These are phyloP conservation scores for Leptographium wingfieldii DNA, from an alignment of 2,329 filamentous ascomycete genomes.

Conservation along the genomic window DNA sequence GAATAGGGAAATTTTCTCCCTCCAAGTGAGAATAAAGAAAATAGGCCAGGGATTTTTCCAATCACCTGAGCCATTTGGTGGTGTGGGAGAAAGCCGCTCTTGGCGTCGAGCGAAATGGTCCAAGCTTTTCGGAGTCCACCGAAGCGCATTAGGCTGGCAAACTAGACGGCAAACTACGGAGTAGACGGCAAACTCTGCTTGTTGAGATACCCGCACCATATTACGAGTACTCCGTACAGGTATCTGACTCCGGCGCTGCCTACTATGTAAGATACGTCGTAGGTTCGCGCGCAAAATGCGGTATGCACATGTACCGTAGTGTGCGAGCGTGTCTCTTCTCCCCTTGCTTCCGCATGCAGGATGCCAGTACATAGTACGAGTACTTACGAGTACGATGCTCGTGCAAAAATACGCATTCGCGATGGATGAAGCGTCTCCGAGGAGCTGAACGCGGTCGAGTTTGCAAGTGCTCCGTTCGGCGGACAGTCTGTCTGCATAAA, in stretches of 20 bases:
- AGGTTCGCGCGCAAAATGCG: not conserved
- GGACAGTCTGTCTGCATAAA: not conserved
- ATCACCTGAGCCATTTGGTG: slow-evolving; percentile 18
- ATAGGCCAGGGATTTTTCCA: slow-evolving; percentile 7
- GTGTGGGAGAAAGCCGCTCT: not conserved
- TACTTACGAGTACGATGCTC: no score
- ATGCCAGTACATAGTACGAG: not conserved
- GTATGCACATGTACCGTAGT: not conserved
- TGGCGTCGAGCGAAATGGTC: not conserved
- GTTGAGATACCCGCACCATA: not conserved
- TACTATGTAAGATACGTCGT: not conserved
- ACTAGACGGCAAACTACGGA: not conserved
- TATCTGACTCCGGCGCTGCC: not conserved
- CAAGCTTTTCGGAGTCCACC: slow-evolving; percentile 1
- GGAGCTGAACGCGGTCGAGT: not conserved
- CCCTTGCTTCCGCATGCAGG: not conserved
- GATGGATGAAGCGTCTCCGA: not conserved
- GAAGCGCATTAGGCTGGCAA: not conserved
- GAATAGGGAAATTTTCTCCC: not conserved
- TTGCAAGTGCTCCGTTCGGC: no score
- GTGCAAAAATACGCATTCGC: no score
- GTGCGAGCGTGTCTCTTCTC: not conserved
- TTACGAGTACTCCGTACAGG: not conserved
- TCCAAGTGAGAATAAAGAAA: not conserved
- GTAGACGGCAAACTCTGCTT: not conserved